Base-by-base conservation (phyloP, 2,329 filamentous ascomycete genomes). In the Paraphaeosphaeria minitans region DNA sequence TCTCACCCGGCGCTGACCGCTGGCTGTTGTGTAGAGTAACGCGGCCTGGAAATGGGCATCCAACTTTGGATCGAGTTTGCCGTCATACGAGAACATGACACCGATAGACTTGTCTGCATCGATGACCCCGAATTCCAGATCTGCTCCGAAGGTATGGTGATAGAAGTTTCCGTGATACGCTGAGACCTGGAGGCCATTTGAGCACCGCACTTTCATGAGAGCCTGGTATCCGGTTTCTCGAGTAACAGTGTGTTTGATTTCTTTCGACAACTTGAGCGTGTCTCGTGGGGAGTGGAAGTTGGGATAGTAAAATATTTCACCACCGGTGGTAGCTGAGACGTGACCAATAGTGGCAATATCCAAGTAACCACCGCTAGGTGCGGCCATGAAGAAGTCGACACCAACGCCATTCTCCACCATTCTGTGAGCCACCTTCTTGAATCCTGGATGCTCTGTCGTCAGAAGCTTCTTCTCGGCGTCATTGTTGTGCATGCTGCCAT, bases 1-100 rank as follows among this genome's bases (percentile, higher is more conserved):
- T 59, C 95, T 85, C 50, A 99, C 95, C 55, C 95, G 86, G 50
- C 95, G 88, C 78, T 99, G 88, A 4, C 95, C 95, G 52, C 85
- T 89, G 4, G 93, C 91, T 4, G 94, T 96, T 0, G 95, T 99
- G 79, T 99, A 99, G 1, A 99, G 85, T 2, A 99, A 81, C 1
- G 95, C 95, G 22, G 91, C 92, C 76, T 99, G 95, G 84, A 99
- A 99, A 79, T 99, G 95, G 8, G 94, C 94, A 77, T 99, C 95
- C 22, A 98, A 84, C 78, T 97, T 97, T 4, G 92, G 83, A 77
- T 99, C 95, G n/a, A 99, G 86, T 79, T 98, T 98, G 60, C 95
- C 95, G 73, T 99, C 95, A 76, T 99, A 96, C 68, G 87, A 91
- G 76, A 99, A 99, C 50, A 92, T 89, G 12, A 98, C 91, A 2